Percentiles rank a stretch among this genome's conserved stretches.
Conservation (phyloP, 2,329 filamentous ascomycete species). For the Colletotrichum theobromicola region DNA sequence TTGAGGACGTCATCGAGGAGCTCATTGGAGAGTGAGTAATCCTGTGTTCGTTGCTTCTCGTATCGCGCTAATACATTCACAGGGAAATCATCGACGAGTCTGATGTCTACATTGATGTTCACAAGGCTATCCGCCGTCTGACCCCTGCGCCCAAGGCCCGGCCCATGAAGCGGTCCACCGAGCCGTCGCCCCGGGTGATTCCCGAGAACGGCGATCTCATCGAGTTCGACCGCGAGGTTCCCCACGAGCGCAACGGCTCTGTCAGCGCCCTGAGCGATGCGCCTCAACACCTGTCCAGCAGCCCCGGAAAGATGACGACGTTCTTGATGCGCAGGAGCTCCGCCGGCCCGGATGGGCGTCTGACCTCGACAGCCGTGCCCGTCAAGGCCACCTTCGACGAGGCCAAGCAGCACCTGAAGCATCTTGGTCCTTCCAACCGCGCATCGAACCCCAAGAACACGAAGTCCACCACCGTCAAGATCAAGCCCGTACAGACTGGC, state of each 20-base stretch:
- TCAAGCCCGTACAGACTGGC: constrained; percentile 62
- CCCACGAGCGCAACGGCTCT: constrained; percentile 37
- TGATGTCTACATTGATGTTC: constrained; percentile 96
- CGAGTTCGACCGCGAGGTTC: constrained; percentile 43
- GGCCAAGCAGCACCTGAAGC: constrained; percentile 67
- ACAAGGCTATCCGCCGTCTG: constrained; percentile 93
- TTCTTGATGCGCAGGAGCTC: constrained; percentile 66
- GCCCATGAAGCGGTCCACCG: constrained; percentile 44
- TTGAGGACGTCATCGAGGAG: constrained; percentile 98
- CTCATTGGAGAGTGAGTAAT: constrained; percentile 88
- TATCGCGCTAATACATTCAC: not conserved
- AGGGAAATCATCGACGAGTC: constrained; percentile 99
- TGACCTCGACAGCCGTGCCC: constrained; percentile 52
- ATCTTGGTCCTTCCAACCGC: constrained; percentile 70
- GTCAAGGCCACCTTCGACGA: constrained; percentile 67
- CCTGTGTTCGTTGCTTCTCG: not conserved
- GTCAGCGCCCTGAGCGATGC: constrained; percentile 42
- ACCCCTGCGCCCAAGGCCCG: constrained; percentile 82
- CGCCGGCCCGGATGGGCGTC: constrained; percentile 56
- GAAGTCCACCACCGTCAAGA: constrained; percentile 68
- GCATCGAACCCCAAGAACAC: constrained; percentile 69
- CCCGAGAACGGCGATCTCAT: constrained; percentile 28
- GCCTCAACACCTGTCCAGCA: constrained; percentile 43
- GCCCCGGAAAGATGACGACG: constrained; percentile 57
- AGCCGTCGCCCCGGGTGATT: constrained; percentile 27